Evolutionary conservation across 768 basidiomycete genomes (phyloP).

Genomic region (Royoungia palumana): DNA sequence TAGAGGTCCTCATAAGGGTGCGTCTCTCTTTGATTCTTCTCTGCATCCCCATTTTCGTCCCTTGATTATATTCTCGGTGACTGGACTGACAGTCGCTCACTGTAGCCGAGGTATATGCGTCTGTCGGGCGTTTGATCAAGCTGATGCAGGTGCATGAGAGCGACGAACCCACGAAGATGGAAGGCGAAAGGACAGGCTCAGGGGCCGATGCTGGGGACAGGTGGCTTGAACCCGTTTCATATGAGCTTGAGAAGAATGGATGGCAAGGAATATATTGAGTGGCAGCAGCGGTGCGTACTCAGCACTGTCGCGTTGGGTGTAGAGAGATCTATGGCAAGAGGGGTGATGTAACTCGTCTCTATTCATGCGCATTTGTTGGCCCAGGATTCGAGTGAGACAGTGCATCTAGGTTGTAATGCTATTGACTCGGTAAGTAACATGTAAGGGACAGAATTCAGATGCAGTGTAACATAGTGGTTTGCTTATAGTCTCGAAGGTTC

Average conservation of each 20-base stretch:
- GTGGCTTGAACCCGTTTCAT: slow-evolving; percentile 11
- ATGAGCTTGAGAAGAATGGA: slow-evolving; percentile 11
- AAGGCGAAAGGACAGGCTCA: not conserved
- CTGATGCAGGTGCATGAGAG: slow-evolving; percentile 12
- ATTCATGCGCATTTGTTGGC: no score
- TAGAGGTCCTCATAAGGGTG: not conserved
- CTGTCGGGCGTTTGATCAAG: slow-evolving; percentile 22
- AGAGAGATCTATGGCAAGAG: not conserved
- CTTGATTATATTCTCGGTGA: not conserved
- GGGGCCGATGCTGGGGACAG: not conserved
- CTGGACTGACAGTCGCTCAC: not conserved
- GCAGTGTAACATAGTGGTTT: no score
- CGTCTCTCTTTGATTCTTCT: not conserved
- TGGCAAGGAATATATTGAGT: slow-evolving; percentile 4
- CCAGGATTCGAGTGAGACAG: no score
- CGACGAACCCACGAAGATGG: not conserved
- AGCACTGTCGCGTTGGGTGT: not conserved
- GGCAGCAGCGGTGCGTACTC: slow-evolving; percentile 7
- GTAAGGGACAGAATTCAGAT: no score
- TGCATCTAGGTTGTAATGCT: no score
- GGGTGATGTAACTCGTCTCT: no score
- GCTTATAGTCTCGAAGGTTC: no score
- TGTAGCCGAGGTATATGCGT: slow-evolving; percentile 24
- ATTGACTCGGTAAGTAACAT: no score
- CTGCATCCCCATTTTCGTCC: not conserved